A percentile compares a stretch with the other conserved stretches of the same genome.
These are phyloP conservation scores for Populus hybrid DNA, from an alignment of 441 rosid species.

Conservation along the genomic window DNA sequence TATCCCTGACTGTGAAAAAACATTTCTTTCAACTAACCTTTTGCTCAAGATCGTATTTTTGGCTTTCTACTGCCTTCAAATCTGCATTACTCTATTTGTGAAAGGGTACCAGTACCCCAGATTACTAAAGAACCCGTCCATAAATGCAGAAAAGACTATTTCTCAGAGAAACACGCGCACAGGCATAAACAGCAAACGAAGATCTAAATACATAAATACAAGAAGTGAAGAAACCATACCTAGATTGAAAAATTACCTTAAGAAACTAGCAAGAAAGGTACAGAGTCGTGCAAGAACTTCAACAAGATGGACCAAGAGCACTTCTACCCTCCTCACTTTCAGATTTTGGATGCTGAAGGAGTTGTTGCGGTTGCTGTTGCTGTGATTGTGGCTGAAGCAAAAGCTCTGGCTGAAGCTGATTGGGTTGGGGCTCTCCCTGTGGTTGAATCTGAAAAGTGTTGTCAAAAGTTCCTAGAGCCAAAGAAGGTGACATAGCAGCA, in stretches of 20 bases:
- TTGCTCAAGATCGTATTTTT: constrained; percentile 22
- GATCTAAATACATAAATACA: not conserved
- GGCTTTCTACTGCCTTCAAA: constrained; percentile 19
- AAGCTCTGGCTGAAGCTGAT: constrained; percentile 42
- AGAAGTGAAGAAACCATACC: constrained; percentile 17
- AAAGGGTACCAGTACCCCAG: constrained; percentile 15
- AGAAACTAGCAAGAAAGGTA: not conserved
- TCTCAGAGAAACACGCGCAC: not conserved
- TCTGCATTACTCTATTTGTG: constrained; percentile 21
- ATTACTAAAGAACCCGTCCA: constrained; percentile 11
- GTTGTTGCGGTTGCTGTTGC: constrained; percentile 33
- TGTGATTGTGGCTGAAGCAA: constrained; percentile 45
- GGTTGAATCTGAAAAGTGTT: constrained; percentile 42
- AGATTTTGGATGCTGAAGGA: constrained; percentile 18
- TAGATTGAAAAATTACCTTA: constrained; percentile 17
- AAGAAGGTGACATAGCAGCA: constrained; percentile 44
- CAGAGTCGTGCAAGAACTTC: not conserved
- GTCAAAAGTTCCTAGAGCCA: constrained; percentile 38
- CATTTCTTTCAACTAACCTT: constrained; percentile 28
- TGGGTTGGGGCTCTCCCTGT: constrained; percentile 27
- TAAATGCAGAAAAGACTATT: constrained; percentile 12
- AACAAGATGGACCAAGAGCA: constrained; percentile 45
- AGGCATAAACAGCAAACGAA: not conserved
- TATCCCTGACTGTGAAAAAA: constrained; percentile 26
- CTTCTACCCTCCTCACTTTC: constrained; percentile 48